These are phyloP conservation scores for Collybiopsis luxurians DNA, from an alignment of 768 basidiomycete genomes.

Conservation along the genomic window DNA sequence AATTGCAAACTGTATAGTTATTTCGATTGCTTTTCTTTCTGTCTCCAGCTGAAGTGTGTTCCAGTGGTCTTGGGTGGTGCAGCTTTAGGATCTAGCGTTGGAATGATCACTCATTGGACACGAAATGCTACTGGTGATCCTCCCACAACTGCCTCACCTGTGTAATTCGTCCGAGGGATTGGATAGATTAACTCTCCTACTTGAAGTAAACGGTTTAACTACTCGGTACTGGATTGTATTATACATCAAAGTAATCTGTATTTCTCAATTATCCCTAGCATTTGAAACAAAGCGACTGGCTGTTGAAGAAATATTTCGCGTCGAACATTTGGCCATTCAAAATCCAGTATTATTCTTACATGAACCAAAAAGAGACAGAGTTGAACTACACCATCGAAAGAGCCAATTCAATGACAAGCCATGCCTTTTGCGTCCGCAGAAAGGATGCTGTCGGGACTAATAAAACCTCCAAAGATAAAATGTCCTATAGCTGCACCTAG, in stretches of 20 bases:
- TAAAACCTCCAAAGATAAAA: slow-evolving; percentile 65
- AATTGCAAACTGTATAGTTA: slow-evolving; percentile 51
- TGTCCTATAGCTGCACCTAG: slow-evolving; percentile 83
- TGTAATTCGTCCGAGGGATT: too few relatives aligned
- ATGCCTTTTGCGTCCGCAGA: slow-evolving; percentile 60
- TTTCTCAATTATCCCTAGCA: too few relatives aligned
- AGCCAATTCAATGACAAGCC: slow-evolving; percentile 62
- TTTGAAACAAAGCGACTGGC: too few relatives aligned
- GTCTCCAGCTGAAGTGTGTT: background rate
- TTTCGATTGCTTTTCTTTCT: background rate
- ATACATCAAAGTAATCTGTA: too few relatives aligned
- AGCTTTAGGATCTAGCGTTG: slow-evolving; percentile 60
- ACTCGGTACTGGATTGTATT: too few relatives aligned
- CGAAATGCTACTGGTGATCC: slow-evolving; percentile 56
- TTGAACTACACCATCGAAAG: too few relatives aligned
- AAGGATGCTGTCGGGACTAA: slow-evolving; percentile 62
- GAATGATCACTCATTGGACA: slow-evolving; percentile 55
- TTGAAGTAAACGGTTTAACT: too few relatives aligned
- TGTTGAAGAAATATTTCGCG: too few relatives aligned
- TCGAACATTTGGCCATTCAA: too few relatives aligned
- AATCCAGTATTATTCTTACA: too few relatives aligned
- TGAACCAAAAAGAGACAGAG: too few relatives aligned
- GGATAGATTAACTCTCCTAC: too few relatives aligned
- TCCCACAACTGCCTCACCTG: slow-evolving; percentile 19
- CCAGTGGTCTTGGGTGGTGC: slow-evolving; percentile 72